A percentile compares a stretch with the other conserved stretches of the same genome.
These are phyloP conservation scores for Fistulina hepatica DNA, from an alignment of 1,284 basidiomycete species.

Conservation along the genomic window DNA sequence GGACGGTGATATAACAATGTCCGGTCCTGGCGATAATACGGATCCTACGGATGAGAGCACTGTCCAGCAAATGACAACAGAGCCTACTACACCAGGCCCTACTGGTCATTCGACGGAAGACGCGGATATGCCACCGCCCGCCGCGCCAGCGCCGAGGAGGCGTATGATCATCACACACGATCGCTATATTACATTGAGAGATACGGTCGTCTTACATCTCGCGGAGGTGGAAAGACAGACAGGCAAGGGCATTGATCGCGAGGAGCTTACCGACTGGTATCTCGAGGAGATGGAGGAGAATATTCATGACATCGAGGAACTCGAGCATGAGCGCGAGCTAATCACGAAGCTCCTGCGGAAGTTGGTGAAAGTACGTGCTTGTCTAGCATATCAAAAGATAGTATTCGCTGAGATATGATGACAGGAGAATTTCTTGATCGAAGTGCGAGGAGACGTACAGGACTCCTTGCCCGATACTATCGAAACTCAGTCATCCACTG, in stretches of 20 bases:
- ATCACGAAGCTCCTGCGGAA: constrained; percentile 84
- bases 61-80: constrained; percentile 31
- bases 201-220: constrained; percentile 78
- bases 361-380: constrained; percentile 74
- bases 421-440: constrained; percentile 80
- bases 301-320: constrained; percentile 75
- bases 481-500: constrained; percentile 38
- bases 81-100: constrained; percentile 25
- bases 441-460: constrained; percentile 72
- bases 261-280: constrained; percentile 95
- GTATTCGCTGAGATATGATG: constrained; percentile 8
- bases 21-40: constrained; percentile 39
- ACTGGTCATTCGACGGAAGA: too few species aligned
- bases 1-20: constrained; percentile 54
- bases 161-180: constrained; percentile 93
- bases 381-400: neutral
- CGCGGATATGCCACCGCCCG: constrained; percentile 23
- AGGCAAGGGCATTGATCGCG: constrained; percentile 71
- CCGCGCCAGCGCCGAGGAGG: constrained; percentile 41
- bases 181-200: constrained; percentile 86
- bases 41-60: constrained; percentile 50
- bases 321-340: constrained; percentile 88
- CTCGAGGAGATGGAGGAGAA: constrained; percentile 82
- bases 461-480: constrained; percentile 67
- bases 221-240: constrained; percentile 61